Conservation (phyloP, 495 filamentous ascomycete species). For the Diplogelasinospora grovesii region DNA sequence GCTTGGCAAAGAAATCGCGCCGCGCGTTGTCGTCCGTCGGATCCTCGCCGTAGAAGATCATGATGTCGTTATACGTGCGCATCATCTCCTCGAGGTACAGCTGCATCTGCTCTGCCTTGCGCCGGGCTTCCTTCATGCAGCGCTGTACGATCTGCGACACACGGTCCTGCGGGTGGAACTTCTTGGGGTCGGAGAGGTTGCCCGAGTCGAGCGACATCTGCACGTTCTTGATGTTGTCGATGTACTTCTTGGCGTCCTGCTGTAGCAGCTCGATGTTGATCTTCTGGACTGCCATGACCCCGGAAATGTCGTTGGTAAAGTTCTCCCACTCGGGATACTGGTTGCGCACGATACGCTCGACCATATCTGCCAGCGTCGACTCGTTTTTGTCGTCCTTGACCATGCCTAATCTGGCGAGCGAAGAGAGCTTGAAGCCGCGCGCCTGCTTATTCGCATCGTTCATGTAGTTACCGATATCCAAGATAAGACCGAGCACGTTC, state of each 20-base stretch:
- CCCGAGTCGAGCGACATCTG: constrained; percentile 87
- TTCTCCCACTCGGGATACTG: constrained; percentile 95
- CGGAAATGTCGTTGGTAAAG: constrained; percentile 78
- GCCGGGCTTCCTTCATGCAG: constrained; percentile 90
- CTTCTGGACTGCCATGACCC: constrained; percentile 79
- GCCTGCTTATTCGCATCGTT: constrained; percentile 99
- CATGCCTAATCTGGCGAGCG: constrained; percentile 90
- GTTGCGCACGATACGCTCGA: constrained; percentile 93
- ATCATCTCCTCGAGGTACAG: constrained; percentile 91
- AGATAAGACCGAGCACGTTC: constrained; percentile 90
- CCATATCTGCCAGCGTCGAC: constrained; percentile 88
- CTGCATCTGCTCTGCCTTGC: constrained; percentile 94
- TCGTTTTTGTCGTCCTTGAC: constrained; percentile 99
- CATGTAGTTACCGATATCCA: constrained; percentile 99
- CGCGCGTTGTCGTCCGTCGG: constrained; percentile 86
- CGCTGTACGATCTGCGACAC: constrained; percentile 87
- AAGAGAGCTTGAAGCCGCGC: constrained; percentile 93
- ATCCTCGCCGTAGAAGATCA: constrained; percentile 96
- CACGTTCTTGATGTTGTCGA: constrained; percentile 89
- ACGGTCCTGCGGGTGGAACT: constrained; percentile 95
- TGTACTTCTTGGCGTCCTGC: constrained; percentile 85
- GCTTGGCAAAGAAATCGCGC: constrained; percentile 91
- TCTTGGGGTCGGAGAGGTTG: constrained; percentile 92
- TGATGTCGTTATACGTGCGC: constrained; percentile 87
- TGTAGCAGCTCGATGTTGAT: constrained; percentile 91